A percentile compares a stretch with the other conserved stretches of the same genome.
Evolutionary conservation across 495 filamentous ascomycete species (phyloP).

Genomic region (Glarea lozoyensis): DNA sequence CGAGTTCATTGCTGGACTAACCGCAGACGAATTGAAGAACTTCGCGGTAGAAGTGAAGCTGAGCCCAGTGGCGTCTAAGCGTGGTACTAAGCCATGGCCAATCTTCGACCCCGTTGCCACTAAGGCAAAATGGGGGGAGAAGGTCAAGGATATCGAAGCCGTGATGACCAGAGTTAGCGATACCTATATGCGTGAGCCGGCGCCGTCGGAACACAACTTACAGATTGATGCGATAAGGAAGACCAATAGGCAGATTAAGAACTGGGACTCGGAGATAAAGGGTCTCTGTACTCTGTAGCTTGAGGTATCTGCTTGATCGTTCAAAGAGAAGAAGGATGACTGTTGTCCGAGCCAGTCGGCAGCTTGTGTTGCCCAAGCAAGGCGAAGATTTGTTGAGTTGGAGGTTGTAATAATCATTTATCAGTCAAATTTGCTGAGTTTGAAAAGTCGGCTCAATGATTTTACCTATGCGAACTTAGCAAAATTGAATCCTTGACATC

Average conservation of each 20-base stretch:
- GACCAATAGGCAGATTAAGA: background rate
- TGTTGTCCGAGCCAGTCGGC: no score
- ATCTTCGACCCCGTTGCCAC: background rate
- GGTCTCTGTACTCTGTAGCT: background rate
- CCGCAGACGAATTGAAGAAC: background rate
- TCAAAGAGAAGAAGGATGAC: no score
- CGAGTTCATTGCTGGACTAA: background rate
- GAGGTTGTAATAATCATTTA: no score
- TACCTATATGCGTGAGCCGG: background rate
- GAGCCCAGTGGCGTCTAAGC: background rate
- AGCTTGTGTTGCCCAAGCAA: no score
- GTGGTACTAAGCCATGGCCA: background rate
- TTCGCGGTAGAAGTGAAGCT: background rate
- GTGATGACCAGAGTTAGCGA: background rate
- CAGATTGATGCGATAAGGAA: background rate
- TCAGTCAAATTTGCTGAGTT: no score
- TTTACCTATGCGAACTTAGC: no score
- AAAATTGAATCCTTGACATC: no score
- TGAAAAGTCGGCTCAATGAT: no score
- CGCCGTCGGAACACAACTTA: background rate
- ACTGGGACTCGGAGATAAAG: background rate
- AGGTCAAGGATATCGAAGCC: background rate
- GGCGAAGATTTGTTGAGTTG: no score
- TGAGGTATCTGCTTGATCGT: no score
- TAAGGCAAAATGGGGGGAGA: background rate